phyloP scores from a whole-genome alignment of 768 basidiomycete genomes.

The Trametes elegans region DNA sequence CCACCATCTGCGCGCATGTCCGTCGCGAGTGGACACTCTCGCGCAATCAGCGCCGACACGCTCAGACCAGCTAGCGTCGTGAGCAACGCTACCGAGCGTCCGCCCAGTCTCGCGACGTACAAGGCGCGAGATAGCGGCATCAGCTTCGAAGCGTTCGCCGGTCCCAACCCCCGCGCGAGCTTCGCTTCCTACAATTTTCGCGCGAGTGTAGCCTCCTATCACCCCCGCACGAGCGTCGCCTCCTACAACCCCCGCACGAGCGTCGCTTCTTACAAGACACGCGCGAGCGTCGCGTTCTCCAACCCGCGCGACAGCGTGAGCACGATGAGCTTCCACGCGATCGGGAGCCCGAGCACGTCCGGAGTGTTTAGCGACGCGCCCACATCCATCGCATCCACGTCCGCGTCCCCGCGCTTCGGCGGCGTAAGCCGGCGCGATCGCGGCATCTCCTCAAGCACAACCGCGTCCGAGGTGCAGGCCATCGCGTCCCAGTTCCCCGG shows the following conservation, averaged over 20 bases:
- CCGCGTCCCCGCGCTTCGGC: neutral
- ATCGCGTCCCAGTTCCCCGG: slow-evolving; percentile 54
- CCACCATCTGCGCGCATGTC: neutral
- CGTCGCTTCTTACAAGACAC: neutral
- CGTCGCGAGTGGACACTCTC: neutral
- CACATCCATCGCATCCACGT: slow-evolving; percentile 1
- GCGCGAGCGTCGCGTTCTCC: neutral
- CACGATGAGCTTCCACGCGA: slow-evolving; percentile 12
- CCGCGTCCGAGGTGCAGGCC: slow-evolving; percentile 48
- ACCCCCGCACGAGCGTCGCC: neutral
- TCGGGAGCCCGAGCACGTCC: slow-evolving; percentile 5
- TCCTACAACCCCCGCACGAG: slow-evolving; percentile 2
- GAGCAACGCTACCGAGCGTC: neutral
- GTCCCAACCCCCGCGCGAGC: neutral
- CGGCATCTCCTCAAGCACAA: slow-evolving; percentile 26
- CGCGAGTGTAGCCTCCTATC: slow-evolving; percentile 32
- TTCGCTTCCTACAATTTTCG: slow-evolving; percentile 17
- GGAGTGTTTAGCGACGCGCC: too few relatives aligned
- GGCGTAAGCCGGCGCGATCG: slow-evolving; percentile 23
- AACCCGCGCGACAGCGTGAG: slow-evolving; percentile 35
- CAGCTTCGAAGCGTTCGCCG: too few relatives aligned
- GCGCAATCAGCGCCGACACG: neutral
- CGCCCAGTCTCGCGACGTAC: neutral
- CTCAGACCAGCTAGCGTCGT: neutral
- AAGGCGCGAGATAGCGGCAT: neutral